Evolutionary conservation across 495 filamentous ascomycete genomes (phyloP).

Genomic region (Bacidia gigantensis): DNA sequence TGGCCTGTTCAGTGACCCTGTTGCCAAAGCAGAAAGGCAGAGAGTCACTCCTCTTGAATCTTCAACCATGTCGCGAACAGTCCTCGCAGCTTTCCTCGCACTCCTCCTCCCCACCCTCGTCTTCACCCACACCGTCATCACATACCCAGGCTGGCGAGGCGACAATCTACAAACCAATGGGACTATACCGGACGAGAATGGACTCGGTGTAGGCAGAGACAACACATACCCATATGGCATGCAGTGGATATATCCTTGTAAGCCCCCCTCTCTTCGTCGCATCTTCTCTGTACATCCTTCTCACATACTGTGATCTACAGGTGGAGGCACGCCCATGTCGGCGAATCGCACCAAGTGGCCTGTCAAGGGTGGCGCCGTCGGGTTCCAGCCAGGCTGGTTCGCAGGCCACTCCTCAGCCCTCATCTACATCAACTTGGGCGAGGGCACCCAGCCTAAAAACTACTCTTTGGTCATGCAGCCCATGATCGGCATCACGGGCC

Average conservation of each 20-base stretch:
- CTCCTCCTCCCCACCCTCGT: slow-evolving; percentile 38
- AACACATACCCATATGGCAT: slow-evolving; percentile 71
- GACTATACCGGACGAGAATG: slow-evolving; percentile 30
- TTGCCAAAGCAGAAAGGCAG: neutral
- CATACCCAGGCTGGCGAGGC: slow-evolving; percentile 88
- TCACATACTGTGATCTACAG: slow-evolving; percentile 31
- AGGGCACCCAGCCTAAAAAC: slow-evolving; percentile 72
- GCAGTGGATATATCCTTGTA: slow-evolving; percentile 98
- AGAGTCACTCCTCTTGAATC: neutral
- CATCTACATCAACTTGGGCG: slow-evolving; percentile 88
- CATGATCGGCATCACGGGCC: slow-evolving; percentile 77
- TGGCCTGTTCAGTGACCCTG: neutral
- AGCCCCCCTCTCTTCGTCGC: slow-evolving; percentile 22
- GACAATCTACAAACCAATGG: slow-evolving; percentile 78
- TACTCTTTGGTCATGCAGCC: slow-evolving; percentile 75
- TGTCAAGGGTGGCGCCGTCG: slow-evolving; percentile 66
- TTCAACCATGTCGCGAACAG: slow-evolving; percentile 4
- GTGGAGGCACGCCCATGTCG: slow-evolving; percentile 69
- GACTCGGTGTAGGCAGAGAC: slow-evolving; percentile 33
- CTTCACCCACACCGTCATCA: slow-evolving; percentile 74
- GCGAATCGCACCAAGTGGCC: slow-evolving; percentile 89
- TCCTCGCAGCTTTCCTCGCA: slow-evolving; percentile 9
- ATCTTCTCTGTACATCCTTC: neutral
- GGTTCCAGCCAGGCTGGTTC: slow-evolving; percentile 92
- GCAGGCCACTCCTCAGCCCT: slow-evolving; percentile 73